Evolutionary conservation across 257 asterid species (phyloP).

Genomic region (Solanum chilense): DNA sequence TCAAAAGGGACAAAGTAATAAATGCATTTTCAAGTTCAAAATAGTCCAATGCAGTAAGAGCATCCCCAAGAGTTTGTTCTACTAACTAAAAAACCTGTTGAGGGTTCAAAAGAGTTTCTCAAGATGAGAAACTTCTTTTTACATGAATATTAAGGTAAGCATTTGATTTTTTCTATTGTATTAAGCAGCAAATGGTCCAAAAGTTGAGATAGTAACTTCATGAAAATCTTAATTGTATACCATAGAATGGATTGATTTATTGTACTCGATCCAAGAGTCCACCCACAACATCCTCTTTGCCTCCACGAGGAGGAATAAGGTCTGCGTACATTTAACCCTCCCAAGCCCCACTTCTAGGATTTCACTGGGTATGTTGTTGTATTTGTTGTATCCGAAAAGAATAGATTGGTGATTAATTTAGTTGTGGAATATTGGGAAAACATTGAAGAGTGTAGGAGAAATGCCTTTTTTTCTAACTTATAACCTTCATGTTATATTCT

Average conservation of each 20-base stretch:
- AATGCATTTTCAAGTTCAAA: too few species aligned
- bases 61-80: not conserved
- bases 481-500: not conserved
- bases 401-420: not conserved
- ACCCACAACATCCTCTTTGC: too few species aligned
- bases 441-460: not conserved
- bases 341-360: not conserved
- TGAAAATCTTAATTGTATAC: too few species aligned
- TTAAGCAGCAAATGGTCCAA: not conserved
- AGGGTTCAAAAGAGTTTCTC: not conserved
- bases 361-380: not conserved
- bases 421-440: too few species aligned
- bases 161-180: too few species aligned
- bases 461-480: not conserved
- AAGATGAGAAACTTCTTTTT: not conserved
- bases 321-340: not conserved
- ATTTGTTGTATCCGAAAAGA: not conserved
- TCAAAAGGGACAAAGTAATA: too few species aligned
- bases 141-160: not conserved
- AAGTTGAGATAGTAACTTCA: too few species aligned
- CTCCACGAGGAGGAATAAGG: not conserved
- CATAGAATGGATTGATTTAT: too few species aligned
- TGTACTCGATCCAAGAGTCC: too few species aligned
- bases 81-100: not conserved
- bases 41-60: too few species aligned